Evolutionary conservation across 2,329 filamentous ascomycete genomes (phyloP).

Genomic region (Pseudocercospora ulei): DNA sequence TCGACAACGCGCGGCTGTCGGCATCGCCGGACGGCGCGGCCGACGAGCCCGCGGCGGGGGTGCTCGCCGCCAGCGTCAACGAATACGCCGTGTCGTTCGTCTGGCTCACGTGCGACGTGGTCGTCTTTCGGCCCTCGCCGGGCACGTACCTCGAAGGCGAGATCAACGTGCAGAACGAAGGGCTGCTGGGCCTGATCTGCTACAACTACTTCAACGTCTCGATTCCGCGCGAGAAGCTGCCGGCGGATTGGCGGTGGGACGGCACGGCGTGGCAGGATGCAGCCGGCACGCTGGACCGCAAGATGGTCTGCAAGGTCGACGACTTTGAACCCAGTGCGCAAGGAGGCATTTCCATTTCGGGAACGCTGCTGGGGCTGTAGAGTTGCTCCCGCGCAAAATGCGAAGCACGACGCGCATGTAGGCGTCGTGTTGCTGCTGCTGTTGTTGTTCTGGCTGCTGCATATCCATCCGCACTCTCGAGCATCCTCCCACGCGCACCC

Average conservation of each 20-base stretch:
- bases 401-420: no score
- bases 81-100: slow-evolving; percentile 81
- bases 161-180: slow-evolving; percentile 78
- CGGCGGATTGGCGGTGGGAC: slow-evolving; percentile 63
- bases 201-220: slow-evolving; percentile 88
- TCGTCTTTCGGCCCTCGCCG: slow-evolving; percentile 67
- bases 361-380: slow-evolving; percentile 17
- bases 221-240: slow-evolving; percentile 67
- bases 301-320: slow-evolving; percentile 67
- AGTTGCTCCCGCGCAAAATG: no score
- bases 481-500: no score
- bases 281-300: slow-evolving; percentile 58
- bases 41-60: slow-evolving; percentile 13
- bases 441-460: no score
- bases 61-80: slow-evolving; percentile 48
- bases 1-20: slow-evolving; percentile 58
- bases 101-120: slow-evolving; percentile 79
- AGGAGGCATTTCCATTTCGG: slow-evolving; percentile 21
- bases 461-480: no score
- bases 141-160: slow-evolving; percentile 68
- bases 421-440: no score
- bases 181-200: slow-evolving; percentile 78
- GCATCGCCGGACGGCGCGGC: slow-evolving; percentile 34
- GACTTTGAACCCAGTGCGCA: slow-evolving; percentile 62
- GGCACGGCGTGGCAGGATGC: slow-evolving; percentile 65